Evolutionary conservation across 106 monocot species (phyloP), one percentile per base, ranked within the genome.

Genomic region (Gastrodia elata): DNA sequence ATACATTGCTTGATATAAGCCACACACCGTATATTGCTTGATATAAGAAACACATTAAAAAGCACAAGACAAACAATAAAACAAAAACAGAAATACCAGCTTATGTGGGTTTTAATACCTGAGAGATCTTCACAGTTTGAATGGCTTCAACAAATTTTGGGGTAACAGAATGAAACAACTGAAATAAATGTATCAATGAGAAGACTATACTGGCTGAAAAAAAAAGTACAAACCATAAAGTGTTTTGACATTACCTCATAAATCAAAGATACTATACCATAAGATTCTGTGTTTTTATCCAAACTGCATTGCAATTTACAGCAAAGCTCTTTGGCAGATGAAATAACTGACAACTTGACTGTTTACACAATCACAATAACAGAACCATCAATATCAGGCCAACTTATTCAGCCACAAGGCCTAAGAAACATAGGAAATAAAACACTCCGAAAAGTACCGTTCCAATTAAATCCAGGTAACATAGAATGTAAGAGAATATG

Each of bases 281-380:
- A 27, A 49, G 87, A 79, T 64, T 58, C 65, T 39, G n/a, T n/a
- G 42, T 16, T 24, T 46, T 68, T 41, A 43, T 77, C 49, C 27
- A 77, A 46, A 76, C 48, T 57, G 65, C 72, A 28, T 39, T 41
- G 65, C 15, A 94, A 74, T 70, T 87, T 94, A 7, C 42, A 83
- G 80, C 87, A 90, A 68, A 94, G 77, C 71, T 80, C 90, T 76
- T 80, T 84, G 39, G 83, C 55, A 38, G 81, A 80, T 68, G 85
- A 81, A 76, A 93, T 86, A 38, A 43, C 83, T 25, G 93, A 85
- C 74, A 84, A 64, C 78, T 94, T 87, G 57, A 90, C 93, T 94
- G 87, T 36, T 24, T 24, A 74, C 0, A 39, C 35, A 79, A 16
- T 65, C 38, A 20, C 48, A 59, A n/a, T 55, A 18, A 34, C 26